Conservation (phyloP, 495 filamentous ascomycete genomes). For the Penicillium verhagenii region DNA sequence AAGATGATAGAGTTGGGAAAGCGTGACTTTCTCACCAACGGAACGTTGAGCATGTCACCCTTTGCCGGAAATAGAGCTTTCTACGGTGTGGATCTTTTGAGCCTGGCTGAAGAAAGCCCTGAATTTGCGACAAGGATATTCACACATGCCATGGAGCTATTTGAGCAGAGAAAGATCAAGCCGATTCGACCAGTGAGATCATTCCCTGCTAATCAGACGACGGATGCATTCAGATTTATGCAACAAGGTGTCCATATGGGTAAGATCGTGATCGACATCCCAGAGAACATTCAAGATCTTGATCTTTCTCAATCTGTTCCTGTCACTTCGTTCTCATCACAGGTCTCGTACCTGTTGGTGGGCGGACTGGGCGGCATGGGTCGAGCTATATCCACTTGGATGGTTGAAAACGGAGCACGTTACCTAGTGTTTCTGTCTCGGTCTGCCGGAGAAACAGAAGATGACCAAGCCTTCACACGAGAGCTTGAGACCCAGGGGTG, state of each 20-base stretch:
- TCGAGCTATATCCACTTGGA: background rate
- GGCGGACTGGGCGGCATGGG: background rate
- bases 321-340: background rate
- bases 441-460: background rate
- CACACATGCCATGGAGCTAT: background rate
- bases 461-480: background rate
- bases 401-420: conserved; percentile 1
- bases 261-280: conserved; percentile 34
- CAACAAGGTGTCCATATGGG: conserved; percentile 42
- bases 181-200: conserved; percentile 33
- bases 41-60: conserved; percentile 27
- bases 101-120: background rate
- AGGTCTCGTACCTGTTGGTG: background rate
- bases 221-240: conserved; percentile 31
- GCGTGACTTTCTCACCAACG: conserved; percentile 24
- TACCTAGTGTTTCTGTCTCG: background rate
- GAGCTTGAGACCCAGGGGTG: conserved; percentile 4
- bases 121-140: conserved; percentile 2
- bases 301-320: background rate
- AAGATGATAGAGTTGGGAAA: conserved; percentile 37
- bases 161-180: conserved; percentile 20
- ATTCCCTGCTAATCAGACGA: conserved; percentile 18
- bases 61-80: conserved; percentile 31
- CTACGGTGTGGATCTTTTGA: conserved; percentile 21
- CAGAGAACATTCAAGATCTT: background rate